A percentile compares a stretch with the other conserved stretches of the same genome.
Conservation (phyloP, 2,329 filamentous ascomycete species). For the Phaeomoniella chlamydospora region DNA sequence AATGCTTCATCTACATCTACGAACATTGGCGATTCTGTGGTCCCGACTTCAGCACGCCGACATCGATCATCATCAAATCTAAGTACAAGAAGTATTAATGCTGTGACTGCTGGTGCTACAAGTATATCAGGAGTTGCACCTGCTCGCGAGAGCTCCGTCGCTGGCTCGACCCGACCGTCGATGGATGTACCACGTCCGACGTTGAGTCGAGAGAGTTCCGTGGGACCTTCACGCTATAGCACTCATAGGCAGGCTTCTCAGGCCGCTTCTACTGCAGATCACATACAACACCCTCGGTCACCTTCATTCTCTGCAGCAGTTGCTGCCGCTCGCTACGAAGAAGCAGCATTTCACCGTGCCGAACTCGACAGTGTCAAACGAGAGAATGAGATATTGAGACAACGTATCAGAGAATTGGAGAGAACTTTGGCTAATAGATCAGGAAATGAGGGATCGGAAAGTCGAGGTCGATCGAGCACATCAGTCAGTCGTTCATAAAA, state of each 20-base stretch:
- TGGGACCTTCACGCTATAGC: background rate
- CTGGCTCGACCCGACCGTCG: constrained; percentile 1
- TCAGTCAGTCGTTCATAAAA: background rate
- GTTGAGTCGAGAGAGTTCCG: constrained; percentile 1
- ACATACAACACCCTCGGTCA: constrained; percentile 9
- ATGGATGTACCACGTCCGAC: background rate
- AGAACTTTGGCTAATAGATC: constrained; percentile 6
- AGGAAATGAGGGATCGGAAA: background rate
- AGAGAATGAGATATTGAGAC: constrained; percentile 30
- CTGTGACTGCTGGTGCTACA: constrained; percentile 9
- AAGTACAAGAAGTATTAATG: constrained; percentile 25
- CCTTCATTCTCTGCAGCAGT: constrained; percentile 15
- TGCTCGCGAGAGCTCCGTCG: constrained; percentile 10
- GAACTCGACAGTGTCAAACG: constrained; percentile 28
- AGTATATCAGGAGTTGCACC: constrained; percentile 27
- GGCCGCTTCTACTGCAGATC: background rate
- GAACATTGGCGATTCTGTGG: constrained; percentile 30
- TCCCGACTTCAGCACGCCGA: constrained; percentile 38
- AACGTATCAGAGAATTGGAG: constrained; percentile 29
- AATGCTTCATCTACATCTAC: constrained; percentile 42
- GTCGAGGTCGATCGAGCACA: background rate
- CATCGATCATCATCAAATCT: constrained; percentile 43
- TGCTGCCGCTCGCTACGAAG: constrained; percentile 23
- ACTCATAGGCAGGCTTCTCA: constrained; percentile 2
- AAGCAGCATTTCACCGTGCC: constrained; percentile 22